Conservation (phyloP, 495 filamentous ascomycete genomes). For the Glarea lozoyensis region DNA sequence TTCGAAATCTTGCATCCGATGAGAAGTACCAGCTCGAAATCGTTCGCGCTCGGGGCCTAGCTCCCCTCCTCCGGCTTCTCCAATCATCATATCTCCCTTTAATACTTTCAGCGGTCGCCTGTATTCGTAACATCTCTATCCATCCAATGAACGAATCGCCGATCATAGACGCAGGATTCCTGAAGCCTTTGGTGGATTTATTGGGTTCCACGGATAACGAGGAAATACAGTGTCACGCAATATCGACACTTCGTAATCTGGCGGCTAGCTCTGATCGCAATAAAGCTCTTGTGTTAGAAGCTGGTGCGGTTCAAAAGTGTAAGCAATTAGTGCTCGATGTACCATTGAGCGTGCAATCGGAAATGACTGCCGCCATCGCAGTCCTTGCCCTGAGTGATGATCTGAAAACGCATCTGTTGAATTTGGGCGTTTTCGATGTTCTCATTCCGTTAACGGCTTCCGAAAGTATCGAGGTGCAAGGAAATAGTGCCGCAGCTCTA, state of each 20-base stretch:
- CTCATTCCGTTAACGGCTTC: conserved; percentile 92
- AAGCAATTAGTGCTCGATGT: conserved; percentile 93
- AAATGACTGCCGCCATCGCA: conserved; percentile 98
- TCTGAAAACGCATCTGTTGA: conserved; percentile 83
- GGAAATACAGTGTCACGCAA: conserved; percentile 97
- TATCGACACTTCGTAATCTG: conserved; percentile 91
- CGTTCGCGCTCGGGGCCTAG: conserved; percentile 76
- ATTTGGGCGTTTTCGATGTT: conserved; percentile 91
- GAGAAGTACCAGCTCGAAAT: conserved; percentile 99
- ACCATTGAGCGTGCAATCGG: conserved; percentile 88
- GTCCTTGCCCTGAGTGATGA: conserved; percentile 96
- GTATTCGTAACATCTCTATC: conserved; percentile 97
- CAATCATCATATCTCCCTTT: conserved; percentile 93
- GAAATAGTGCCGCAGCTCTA: conserved; percentile 91
- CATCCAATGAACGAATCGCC: conserved; percentile 99
- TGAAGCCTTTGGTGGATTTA: conserved; percentile 87
- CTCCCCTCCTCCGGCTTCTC: conserved; percentile 75
- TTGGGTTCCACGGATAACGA: conserved; percentile 95
- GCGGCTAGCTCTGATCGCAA: conserved; percentile 95
- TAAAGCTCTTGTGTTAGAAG: conserved; percentile 91
- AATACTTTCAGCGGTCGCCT: conserved; percentile 94
- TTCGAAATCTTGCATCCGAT: conserved; percentile 92
- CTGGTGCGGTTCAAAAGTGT: conserved; percentile 96
- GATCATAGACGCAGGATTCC: conserved; percentile 94
- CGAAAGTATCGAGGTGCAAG: conserved; percentile 94